Conservation (phyloP, 2,329 filamentous ascomycete genomes). For the Gremmenia infestans region DNA sequence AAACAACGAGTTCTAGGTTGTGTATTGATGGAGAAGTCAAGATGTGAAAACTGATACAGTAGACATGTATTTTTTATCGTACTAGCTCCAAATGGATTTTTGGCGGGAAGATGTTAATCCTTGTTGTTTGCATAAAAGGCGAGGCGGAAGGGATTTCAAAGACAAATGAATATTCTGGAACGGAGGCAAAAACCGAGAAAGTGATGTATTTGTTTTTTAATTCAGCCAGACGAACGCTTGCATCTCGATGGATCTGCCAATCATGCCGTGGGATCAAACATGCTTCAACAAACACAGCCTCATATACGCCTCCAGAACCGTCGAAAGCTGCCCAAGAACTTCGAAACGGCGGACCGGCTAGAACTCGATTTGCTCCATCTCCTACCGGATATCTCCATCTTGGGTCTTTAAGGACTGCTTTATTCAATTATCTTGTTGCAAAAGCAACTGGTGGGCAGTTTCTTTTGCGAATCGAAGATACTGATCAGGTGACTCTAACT, state of each 20-base stretch:
- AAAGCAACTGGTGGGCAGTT: constrained; percentile 86
- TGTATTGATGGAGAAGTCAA: background rate
- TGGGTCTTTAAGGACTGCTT: constrained; percentile 82
- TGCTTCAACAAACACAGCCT: constrained; percentile 7
- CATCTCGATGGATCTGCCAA: constrained; percentile 22
- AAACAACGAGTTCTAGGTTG: background rate
- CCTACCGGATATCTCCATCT: constrained; percentile 92
- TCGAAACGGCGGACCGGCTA: constrained; percentile 51
- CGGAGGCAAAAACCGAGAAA: background rate
- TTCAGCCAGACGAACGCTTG: constrained; percentile 9
- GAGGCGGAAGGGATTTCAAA: background rate
- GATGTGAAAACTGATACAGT: no score
- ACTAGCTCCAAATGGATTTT: background rate
- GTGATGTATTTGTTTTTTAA: constrained; percentile 18
- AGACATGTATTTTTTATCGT: background rate
- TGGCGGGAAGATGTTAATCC: background rate
- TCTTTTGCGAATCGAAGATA: constrained; percentile 87
- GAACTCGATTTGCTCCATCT: constrained; percentile 90
- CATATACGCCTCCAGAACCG: background rate
- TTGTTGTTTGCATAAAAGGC: background rate
- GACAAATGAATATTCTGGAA: background rate
- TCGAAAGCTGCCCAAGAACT: constrained; percentile 20
- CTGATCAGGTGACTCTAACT: constrained; percentile 64
- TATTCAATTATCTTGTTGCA: constrained; percentile 95
- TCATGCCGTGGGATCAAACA: constrained; percentile 18